Evolutionary conservation across 306 rosid genomes (phyloP).

Genomic region (Prunus salicina): DNA sequence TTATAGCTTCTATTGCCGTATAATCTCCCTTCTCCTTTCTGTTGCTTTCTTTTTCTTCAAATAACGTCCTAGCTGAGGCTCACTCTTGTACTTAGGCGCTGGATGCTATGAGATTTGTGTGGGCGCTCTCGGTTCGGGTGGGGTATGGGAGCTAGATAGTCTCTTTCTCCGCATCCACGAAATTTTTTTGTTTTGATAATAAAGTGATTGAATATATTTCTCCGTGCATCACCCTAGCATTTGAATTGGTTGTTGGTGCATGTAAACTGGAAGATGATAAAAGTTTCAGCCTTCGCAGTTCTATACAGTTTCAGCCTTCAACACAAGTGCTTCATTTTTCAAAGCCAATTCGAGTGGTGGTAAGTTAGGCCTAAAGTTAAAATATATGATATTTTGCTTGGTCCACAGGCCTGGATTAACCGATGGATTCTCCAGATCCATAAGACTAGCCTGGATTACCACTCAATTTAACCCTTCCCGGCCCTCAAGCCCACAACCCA

Average conservation of each 20-base stretch:
- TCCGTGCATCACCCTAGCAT: not conserved
- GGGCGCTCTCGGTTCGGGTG: not conserved
- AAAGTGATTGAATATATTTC: not conserved
- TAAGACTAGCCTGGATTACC: not conserved
- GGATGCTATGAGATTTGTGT: conserved; percentile 8
- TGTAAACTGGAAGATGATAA: not conserved
- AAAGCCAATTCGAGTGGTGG: too few species aligned
- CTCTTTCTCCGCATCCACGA: conserved; percentile 4
- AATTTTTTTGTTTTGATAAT: conserved; percentile 25
- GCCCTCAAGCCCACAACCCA: not conserved
- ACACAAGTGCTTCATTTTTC: too few species aligned
- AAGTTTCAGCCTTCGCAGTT: not conserved
- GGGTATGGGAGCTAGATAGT: not conserved
- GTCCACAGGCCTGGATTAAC: not conserved
- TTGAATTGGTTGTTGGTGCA: not conserved
- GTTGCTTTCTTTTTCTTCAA: not conserved
- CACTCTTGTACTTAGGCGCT: not conserved
- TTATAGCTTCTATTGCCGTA: conserved; percentile 28
- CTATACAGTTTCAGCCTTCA: too few species aligned
- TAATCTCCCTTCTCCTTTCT: not conserved
- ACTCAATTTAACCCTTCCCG: not conserved
- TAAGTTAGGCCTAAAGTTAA: too few species aligned
- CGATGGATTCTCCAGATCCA: not conserved
- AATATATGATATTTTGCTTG: too few species aligned
- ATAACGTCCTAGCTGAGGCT: not conserved